Base-by-base conservation (phyloP, 106 monocot genomes). In the Gastrodia elata region DNA sequence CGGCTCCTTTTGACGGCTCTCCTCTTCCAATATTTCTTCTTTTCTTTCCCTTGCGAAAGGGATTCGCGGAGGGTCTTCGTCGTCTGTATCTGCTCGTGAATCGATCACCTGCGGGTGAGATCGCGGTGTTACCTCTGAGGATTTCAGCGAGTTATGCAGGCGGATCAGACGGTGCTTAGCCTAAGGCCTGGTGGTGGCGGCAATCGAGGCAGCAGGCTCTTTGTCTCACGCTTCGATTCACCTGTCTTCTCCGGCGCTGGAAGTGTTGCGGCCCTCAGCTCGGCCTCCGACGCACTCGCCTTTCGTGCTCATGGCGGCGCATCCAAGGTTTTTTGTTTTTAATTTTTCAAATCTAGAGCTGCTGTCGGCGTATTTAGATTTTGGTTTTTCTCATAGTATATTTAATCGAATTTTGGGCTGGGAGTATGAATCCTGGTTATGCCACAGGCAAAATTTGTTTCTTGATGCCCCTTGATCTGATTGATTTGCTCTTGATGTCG, bases 101-200 rank as follows among this genome's bases (percentile, higher is more conserved):
- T 43, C 27, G 67, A 73, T 81, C 55, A 46, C 59, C 22, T 6
- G 58, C 25, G 49, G 48, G 37, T 32, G 71, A 46, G 48, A 72
- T 30, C 43, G 43, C 32, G 33, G 46, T 33, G 70, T 72, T 71
- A 73, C 39, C 49, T 43, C 71, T 16, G 70, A 56, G 52, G 34
- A 44, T 44, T 67, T 28, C 55, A 44, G 75, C 71, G 84, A 86
- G 88, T 75, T 83, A 90, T 85, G 93, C 89, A 89, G 87, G 76
- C 89, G 69, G 93, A 93, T 85, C 89, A 79, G 83, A 69, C 82
- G 85, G 73, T 83, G 75, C 80, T 82, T 30, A 78, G 89, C 42
- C 87, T 85, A 75, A 85, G 89, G 85, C 87, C 89, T 78, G 89
- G 89, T 46, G 92, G 92, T 37, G 93, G 93, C 41, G 92, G 89